phyloP scores from a whole-genome alignment of 148 eudicot genomes.

The Euryodendron excelsum region DNA sequence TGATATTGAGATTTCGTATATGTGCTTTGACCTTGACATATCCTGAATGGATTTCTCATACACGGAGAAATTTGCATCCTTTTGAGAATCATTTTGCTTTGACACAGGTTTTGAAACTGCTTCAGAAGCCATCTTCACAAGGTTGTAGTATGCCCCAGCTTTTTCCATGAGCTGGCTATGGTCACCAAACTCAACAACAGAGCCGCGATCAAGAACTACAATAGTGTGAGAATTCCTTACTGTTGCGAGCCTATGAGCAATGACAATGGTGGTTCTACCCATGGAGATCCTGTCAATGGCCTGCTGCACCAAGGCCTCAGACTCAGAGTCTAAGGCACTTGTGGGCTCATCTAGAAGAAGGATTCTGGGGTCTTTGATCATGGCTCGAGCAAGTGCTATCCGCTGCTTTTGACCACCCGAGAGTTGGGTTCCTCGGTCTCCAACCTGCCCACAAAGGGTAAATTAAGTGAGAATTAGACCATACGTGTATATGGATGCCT shows the following conservation, averaged over 20 bases:
- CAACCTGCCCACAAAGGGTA: conserved; percentile 31
- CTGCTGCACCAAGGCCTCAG: conserved; percentile 42
- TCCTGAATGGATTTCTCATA: conserved; percentile 22
- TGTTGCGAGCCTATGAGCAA: conserved; percentile 56
- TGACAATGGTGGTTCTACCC: conserved; percentile 46
- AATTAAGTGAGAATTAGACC: background rate
- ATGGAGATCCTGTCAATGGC: conserved; percentile 49
- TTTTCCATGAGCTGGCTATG: conserved; percentile 47
- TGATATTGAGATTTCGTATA: conserved; percentile 27
- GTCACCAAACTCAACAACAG: conserved; percentile 41
- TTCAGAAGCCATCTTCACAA: conserved; percentile 43
- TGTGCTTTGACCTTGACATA: conserved; percentile 15
- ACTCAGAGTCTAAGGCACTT: conserved; percentile 51
- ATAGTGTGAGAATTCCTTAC: conserved; percentile 42
- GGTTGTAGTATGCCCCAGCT: conserved; percentile 35
- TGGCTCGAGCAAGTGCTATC: conserved; percentile 55
- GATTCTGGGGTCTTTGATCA: conserved; percentile 48
- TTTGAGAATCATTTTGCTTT: conserved; percentile 8
- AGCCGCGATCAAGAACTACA: conserved; percentile 45
- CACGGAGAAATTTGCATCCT: conserved; percentile 5
- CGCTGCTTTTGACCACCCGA: conserved; percentile 57
- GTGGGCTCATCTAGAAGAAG: conserved; percentile 53
- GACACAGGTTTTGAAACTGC: conserved; percentile 22
- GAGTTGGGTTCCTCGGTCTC: conserved; percentile 49
- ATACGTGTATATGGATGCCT: no score